Evolutionary conservation across 495 filamentous ascomycete genomes (phyloP), one percentile per base, ranked within the genome.

Genomic region (Trichoderma gamsii): DNA sequence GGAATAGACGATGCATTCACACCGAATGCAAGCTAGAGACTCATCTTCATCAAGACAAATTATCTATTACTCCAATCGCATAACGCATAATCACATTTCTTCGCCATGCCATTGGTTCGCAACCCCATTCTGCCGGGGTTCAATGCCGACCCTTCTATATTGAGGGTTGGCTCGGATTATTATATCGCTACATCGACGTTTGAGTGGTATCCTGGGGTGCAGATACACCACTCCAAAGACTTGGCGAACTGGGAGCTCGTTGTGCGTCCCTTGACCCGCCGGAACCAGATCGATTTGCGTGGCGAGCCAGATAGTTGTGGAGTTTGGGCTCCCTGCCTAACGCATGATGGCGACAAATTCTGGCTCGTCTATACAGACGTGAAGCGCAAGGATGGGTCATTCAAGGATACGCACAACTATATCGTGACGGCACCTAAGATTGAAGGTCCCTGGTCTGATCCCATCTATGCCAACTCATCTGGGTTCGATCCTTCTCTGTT

Each of bases 91-190:
- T 18, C 2, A 9, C 18, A 7, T 21, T 9, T 52, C 18, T 52
- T 52, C 64, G 21, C 64, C 64, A 83, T 83, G 81, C 80, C 81
- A 2, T 72, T 68, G 6, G 75, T 83, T 59, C 77, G 78, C 56
- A 88, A 88, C 73, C 86, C 86, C 32, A 86, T 88, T 70, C 75
- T 88, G 49, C 85, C 86, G 15, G 86, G 86, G 27, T 89, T 86
- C 77, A 86, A 87, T 72, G 75, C 86, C 15, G 86, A 89, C 75
- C 86, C 86, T 15, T 87, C 86, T 1, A 80, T 87, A 73, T 69
- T 87, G 67, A 80, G 84, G 51, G 81, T 85, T 51, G 81, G 81
- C 51, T 73, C 79, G 1, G 83, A 87, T 73, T 89, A 87, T 74
- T 88, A 86, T 75, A 83, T 89, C 67, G 85, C 84, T 43, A 87